phyloP scores from a whole-genome alignment of 345 rosid species.

The Brassica nigra region DNA sequence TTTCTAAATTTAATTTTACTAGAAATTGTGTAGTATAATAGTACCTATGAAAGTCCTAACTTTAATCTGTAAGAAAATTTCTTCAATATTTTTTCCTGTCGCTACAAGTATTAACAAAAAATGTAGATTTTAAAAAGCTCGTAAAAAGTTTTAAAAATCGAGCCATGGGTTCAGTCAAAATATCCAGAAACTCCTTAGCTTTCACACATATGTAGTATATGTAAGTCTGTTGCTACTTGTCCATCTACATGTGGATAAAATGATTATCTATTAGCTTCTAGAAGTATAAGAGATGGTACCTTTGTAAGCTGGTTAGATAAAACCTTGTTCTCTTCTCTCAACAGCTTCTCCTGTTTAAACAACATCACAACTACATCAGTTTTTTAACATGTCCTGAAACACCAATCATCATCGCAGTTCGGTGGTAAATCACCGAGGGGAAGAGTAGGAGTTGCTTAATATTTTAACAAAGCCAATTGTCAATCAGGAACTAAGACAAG shows the following conservation, averaged over 20 bases:
- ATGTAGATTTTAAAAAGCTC: background rate
- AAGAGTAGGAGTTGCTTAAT: too few relatives aligned
- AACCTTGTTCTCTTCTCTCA: conserved; percentile 17
- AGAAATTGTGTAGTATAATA: background rate
- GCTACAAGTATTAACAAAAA: background rate
- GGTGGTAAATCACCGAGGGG: too few relatives aligned
- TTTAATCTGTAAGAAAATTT: background rate
- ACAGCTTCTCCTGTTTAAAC: conserved; percentile 22
- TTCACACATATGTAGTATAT: background rate
- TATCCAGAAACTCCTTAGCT: background rate
- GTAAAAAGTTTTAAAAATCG: background rate
- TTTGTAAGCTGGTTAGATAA: conserved; percentile 4
- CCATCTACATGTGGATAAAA: background rate
- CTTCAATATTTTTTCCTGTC: background rate
- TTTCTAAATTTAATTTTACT: background rate
- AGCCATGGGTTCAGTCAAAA: background rate
- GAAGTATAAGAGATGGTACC: conserved; percentile 13
- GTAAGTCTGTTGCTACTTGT: background rate
- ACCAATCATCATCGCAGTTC: too few relatives aligned
- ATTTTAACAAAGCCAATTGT: too few relatives aligned
- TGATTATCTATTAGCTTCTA: background rate
- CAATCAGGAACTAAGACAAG: too few relatives aligned
- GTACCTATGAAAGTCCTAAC: background rate
- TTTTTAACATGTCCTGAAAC: too few relatives aligned
- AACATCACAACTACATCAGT: too few relatives aligned